phyloP scores from a whole-genome alignment of 2,329 filamentous ascomycete genomes.

The Mycosphaerella sp. region DNA sequence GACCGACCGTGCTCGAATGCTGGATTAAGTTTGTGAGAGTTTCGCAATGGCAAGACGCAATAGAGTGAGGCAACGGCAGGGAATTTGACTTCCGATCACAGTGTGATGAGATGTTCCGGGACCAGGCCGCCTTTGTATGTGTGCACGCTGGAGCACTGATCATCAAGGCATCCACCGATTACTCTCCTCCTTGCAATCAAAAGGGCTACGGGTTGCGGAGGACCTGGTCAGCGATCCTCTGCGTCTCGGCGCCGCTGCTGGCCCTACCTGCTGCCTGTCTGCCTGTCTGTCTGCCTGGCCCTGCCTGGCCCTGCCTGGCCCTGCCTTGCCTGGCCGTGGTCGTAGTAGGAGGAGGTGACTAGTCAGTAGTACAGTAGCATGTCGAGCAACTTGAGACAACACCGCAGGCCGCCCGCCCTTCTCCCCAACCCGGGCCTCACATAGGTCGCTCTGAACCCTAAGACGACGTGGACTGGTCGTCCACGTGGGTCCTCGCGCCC shows the following conservation, averaged over 20 bases:
- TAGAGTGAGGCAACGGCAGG: not conserved
- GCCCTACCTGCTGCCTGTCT: too few relatives aligned
- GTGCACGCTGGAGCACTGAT: not conserved
- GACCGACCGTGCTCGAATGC: not conserved
- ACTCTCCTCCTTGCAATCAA: not conserved
- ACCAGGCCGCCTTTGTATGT: slow-evolving; percentile 4
- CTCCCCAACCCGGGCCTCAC: not conserved
- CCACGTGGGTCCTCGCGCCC: slow-evolving; percentile 7
- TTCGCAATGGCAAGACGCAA: not conserved
- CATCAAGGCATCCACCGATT: not conserved
- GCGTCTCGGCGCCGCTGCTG: not conserved
- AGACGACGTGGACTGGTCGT: slow-evolving; percentile 1
- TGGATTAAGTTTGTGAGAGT: not conserved
- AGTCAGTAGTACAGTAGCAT: too few relatives aligned
- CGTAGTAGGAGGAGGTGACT: too few relatives aligned
- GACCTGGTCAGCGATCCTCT: slow-evolving; percentile 10
- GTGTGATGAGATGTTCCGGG: not conserved
- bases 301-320: too few relatives aligned
- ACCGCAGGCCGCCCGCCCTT: not conserved
- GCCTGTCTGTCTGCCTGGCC: too few relatives aligned
- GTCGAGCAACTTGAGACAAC: too few relatives aligned
- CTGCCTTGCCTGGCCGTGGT: too few relatives aligned
- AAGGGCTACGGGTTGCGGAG: slow-evolving; percentile 7
- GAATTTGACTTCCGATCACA: not conserved
- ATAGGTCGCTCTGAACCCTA: not conserved